Evolutionary conservation across 2,329 filamentous ascomycete genomes (phyloP), one percentile per base, ranked within the genome.

Genomic region (Cladophialophora chaetospira): DNA sequence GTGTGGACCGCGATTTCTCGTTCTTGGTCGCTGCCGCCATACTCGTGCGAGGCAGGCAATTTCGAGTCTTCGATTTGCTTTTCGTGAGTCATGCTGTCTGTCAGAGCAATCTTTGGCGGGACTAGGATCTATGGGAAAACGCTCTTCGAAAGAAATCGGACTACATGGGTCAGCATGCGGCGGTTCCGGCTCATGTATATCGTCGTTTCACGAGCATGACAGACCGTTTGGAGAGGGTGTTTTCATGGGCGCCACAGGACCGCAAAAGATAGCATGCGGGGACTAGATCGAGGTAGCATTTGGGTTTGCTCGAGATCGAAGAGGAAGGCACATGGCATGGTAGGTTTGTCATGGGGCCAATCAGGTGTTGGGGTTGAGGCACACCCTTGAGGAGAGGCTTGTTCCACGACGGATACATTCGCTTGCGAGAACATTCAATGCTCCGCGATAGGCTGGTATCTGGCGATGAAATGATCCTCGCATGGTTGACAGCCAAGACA

Each of bases 11-110:
- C 53, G 17, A 45, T 11, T 6, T 52, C 47, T 28, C 38, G 46
- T 36, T 56, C 53, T 1, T 56, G 53, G 13, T 51, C 40, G 29
- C 40, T n/a, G n/a, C n/a, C 38, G 42, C 15, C 29, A 28, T 56
- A 51, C 13, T 44, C 47, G n/a, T 17, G n/a, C 9, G 47, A 45
- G 13, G 38, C 47, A 11, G 38, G 25, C 6, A 56, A 21, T 33
- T 56, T 48, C 38, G 38, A 28, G 21, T 56, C 53, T 28, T 52
- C 25, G 9, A 56, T 17, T 11, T 29, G 11, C 28, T 52, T 52
- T 19, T 56, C 46, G 19, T 45, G 4, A 21, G 46, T 47, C 53
- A 56, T 56, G 8, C 11, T 17, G n/a, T n/a, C n/a, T n/a, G n/a
- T n/a, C n/a, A n/a, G n/a, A n/a, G n/a, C n/a, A n/a, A n/a, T n/a